Evolutionary conservation across 257 asterid species (phyloP).

Genomic region (Primulina tabacum): DNA sequence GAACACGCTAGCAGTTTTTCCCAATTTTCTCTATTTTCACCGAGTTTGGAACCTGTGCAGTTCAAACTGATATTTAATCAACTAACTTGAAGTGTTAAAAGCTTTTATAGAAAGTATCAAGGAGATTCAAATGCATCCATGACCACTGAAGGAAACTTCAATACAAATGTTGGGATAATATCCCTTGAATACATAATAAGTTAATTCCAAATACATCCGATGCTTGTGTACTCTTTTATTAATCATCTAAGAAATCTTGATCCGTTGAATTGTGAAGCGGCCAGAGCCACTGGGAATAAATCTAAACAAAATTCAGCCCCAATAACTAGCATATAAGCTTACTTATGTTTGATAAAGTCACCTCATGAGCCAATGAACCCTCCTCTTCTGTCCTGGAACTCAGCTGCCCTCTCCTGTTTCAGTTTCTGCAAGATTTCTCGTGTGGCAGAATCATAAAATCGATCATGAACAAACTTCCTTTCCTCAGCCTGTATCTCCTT

Average conservation of each 20-base stretch:
- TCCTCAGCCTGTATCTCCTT: constrained; percentile 85
- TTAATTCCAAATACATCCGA: neutral
- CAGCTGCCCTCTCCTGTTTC: constrained; percentile 43
- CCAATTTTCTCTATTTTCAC: neutral
- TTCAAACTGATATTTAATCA: neutral
- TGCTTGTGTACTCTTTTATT: neutral
- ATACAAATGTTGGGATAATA: no score
- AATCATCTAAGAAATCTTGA: neutral
- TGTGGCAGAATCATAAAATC: constrained; percentile 45
- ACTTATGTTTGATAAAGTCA: neutral
- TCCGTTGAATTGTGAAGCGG: neutral
- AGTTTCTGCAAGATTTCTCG: constrained; percentile 38
- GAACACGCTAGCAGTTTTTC: neutral
- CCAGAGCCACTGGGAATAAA: constrained; percentile 1
- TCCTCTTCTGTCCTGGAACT: constrained; percentile 44
- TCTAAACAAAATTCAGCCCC: constrained; percentile 6
- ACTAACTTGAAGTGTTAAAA: neutral
- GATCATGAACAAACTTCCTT: constrained; percentile 53
- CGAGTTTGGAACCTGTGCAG: neutral
- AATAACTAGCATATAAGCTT: neutral
- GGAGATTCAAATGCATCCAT: neutral
- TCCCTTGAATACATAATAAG: neutral
- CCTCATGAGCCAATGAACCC: constrained; percentile 26
- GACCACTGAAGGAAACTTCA: neutral
- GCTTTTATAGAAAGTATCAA: neutral